Evolutionary conservation across 2,329 filamentous ascomycete species (phyloP).

Genomic region (Corniculantispora saksenae): DNA sequence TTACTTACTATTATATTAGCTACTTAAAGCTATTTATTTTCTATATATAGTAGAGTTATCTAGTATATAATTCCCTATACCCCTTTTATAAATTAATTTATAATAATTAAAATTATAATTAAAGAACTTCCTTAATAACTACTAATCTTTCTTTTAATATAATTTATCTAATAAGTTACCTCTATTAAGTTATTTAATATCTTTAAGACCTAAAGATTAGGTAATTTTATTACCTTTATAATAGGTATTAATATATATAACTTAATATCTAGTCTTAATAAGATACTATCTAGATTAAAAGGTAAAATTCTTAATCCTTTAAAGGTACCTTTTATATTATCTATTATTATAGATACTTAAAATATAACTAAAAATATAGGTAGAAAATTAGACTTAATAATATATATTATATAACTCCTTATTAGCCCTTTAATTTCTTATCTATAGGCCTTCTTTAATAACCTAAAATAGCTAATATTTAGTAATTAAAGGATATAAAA

Average conservation of each 20-base stretch:
- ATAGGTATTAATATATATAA: not conserved
- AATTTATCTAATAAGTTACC: not conserved
- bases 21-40: too few relatives aligned
- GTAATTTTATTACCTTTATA: too few relatives aligned
- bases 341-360: not conserved
- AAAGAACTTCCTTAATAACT: not conserved
- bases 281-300: not conserved
- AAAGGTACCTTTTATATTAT: not conserved
- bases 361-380: not conserved
- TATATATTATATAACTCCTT: too few relatives aligned
- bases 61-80: too few relatives aligned
- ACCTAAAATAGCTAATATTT: too few relatives aligned
- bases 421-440: too few relatives aligned
- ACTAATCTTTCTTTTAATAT: not conserved
- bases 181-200: not conserved
- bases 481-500: too few relatives aligned
- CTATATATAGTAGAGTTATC: too few relatives aligned
- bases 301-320: not conserved
- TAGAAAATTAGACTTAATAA: not conserved
- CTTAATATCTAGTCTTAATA: not conserved
- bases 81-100: not conserved
- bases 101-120: not conserved
- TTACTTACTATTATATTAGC: too few relatives aligned
- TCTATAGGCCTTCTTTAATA: too few relatives aligned
- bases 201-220: not conserved